Base-by-base conservation (phyloP, 176 grass and related monocot species). In the Saccharum spontaneum region DNA sequence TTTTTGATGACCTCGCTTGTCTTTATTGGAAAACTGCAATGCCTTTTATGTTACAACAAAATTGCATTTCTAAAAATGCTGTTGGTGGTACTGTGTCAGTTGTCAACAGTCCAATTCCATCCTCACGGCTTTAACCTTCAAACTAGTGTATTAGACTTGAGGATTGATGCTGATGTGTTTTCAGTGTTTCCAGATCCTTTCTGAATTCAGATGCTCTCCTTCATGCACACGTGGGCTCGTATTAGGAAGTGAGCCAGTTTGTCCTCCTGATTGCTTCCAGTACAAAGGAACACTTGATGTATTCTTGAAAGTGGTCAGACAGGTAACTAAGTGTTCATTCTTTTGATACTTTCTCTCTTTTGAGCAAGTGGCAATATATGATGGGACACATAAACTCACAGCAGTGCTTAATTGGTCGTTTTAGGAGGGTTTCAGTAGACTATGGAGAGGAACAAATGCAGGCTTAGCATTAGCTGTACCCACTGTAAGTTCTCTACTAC, bases 401-500 rank as follows among this genome's bases (percentile, higher is more conserved):
- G 8, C 26, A 30, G 71, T 83, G 57, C 4, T 61, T 41, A 74
- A 48, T 89, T 44, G 62, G 5, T 84, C 81, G 24, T 78, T 88
- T 71, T 87, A 98, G 97, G 93, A 98, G 82, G 97, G 97, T 57
- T 94, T 98, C 76, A 64, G 68, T 85, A 92, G 91, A 86, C 72
- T 98, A 65, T 98, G 97, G 97, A 94, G 93, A 83, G 97, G 97
- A 22, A 98, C 93, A 43, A 98, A 95, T 86, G 97, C 97, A 81
- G 93, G 97, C 79, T 86, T 98, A 85, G 93, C 93, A 49, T 90
- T 98, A 85, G 97, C 93, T 87, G 83, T 98, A 84, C 97, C 97
- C 71, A 94, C 93, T 43, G 97, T 98, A 39, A 80, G 22, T 69
- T 38, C 33, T 67, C 66, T 40, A 24, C 0, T 69, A 37, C 33